Evolutionary conservation across 1,284 basidiomycete genomes (phyloP), one percentile per base, ranked within the genome.

Genomic region (Naganishia albida): DNA sequence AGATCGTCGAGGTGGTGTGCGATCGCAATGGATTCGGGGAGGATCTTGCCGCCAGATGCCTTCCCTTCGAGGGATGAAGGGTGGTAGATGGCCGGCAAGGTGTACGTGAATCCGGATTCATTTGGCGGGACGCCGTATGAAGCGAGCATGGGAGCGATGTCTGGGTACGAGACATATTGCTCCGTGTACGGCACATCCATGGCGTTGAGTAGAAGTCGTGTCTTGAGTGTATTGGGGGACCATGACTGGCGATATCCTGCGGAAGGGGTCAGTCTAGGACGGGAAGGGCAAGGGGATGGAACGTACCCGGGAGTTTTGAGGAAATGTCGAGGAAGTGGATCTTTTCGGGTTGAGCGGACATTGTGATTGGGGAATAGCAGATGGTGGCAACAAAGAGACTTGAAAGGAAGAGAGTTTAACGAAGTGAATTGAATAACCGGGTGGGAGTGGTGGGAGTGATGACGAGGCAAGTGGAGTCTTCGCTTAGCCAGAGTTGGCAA

Each of bases 211-310:
- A 63, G 38, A 15, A 69, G 52, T 1, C 70, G 49, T 20, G 48
- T 64, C 51, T 70, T 65, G 57, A 67, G 20, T 7, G 69, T 70
- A 60, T 70, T 70, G 46, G 69, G 69, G 2, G 69, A 70, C 69
- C 69, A 70, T 1, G 59, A 63, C 40, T 67, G 56, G 15, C 20
- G 46, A n/a, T 53, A 51, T 13, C 65, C 69, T 70, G 34, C 1
- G 1, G 23, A 20, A 26, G 10, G 23, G 25, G 18, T 34, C n/a
- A 23, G 18, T 7, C 3, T 1, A 18, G n/a, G 40, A 25, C 4
- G 12, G 25, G 34, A 28, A 20, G 49, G 51, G 44, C 0, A 13
- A n/a, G 34, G 10, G 7, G 54, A 59, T 1, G n/a, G 12, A n/a
- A 7, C n/a, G 26, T 46, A 66, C 68, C 68, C 13, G 34, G 30